Evolutionary conservation across 306 rosid genomes (phyloP), one percentile per base, ranked within the genome.

Genomic region (Quillaja saponaria): DNA sequence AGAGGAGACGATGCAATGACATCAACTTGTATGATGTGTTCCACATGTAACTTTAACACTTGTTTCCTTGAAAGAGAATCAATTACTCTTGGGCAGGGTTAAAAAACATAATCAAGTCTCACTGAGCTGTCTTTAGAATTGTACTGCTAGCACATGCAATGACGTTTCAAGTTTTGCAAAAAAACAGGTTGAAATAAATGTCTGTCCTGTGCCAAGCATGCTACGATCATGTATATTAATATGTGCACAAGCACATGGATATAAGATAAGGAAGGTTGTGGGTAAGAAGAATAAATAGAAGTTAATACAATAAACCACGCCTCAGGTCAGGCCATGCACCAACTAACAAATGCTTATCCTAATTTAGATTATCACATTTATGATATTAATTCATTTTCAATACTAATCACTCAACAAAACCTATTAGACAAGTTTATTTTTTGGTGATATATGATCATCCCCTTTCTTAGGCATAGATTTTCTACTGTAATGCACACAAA

Each of bases 111-210:
- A 66, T 85, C 95, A 78, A 94, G 80, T 76, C 58, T 94, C 61
- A 94, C 97, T 55, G 97, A 94, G 80, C 97, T 81, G 68, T 89
- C 99, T 72, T 89, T 94, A 51, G 95, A 83, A 66, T 94, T 94
- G 72, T 89, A 94, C 99, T 89, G 83, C 86, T 78, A 65, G 47
- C 57, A 79, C 50, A 82, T 40, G 58, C 68, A 78, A 72, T 35
- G 48, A 53, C 53, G 62, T 34, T 58, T 73, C 58, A 76, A 73
- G 50, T 9, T 47, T 54, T 58, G 48, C 20, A 10, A 14, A 38
- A 37, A 37, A 56, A 7, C 9, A 56, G 13, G 17, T 17, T 10
- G 31, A 25, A 25, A 25, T 25, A 25, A 25, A 25, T 6, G 31
- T 65, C 13, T 18, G 55, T 14, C 13, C 28, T 1, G 14, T 47